Conservation (phyloP, 1,284 basidiomycete species). For the Fomitopsis pinicola region DNA sequence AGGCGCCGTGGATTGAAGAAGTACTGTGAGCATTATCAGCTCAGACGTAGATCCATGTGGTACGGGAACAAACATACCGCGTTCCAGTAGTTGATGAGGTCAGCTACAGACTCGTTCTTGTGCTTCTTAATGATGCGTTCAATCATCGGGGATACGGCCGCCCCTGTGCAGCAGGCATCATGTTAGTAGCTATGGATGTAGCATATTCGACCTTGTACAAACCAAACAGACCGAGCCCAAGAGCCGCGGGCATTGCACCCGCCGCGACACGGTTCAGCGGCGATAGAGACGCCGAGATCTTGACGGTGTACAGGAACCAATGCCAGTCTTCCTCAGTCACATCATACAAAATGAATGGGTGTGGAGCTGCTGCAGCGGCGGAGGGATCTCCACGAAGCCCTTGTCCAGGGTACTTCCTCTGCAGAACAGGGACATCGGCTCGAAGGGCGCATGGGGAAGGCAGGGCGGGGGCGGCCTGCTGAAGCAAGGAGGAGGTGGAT, state of each 20-base stretch:
- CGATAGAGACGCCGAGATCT: slow-evolving; percentile 8
- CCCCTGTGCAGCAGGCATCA: background rate
- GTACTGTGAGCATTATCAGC: background rate
- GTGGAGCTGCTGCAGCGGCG: slow-evolving; percentile 12
- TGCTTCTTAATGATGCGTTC: slow-evolving; percentile 7
- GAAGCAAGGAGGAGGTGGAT: background rate
- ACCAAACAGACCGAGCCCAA: background rate
- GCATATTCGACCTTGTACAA: background rate
- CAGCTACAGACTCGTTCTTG: slow-evolving; percentile 11
- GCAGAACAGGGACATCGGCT: slow-evolving; percentile 12
- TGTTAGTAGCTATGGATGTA: background rate
- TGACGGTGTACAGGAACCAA: slow-evolving; percentile 15
- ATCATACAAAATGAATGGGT: slow-evolving; percentile 21
- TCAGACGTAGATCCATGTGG: background rate
- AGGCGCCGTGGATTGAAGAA: slow-evolving; percentile 20
- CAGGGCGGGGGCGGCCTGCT: background rate
- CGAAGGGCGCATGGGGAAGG: slow-evolving; percentile 13
- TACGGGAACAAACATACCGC: slow-evolving; percentile 1
- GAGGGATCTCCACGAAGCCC: slow-evolving; percentile 16
- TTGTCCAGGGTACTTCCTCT: slow-evolving; percentile 10
- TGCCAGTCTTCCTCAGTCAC: slow-evolving; percentile 18
- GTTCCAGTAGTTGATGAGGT: slow-evolving; percentile 16
- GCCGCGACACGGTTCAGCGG: slow-evolving; percentile 6
- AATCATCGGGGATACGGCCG: background rate
- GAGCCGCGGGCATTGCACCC: slow-evolving; percentile 8